phyloP scores from a whole-genome alignment of 2,329 filamentous ascomycete species.

The Davidsoniella virescens region DNA sequence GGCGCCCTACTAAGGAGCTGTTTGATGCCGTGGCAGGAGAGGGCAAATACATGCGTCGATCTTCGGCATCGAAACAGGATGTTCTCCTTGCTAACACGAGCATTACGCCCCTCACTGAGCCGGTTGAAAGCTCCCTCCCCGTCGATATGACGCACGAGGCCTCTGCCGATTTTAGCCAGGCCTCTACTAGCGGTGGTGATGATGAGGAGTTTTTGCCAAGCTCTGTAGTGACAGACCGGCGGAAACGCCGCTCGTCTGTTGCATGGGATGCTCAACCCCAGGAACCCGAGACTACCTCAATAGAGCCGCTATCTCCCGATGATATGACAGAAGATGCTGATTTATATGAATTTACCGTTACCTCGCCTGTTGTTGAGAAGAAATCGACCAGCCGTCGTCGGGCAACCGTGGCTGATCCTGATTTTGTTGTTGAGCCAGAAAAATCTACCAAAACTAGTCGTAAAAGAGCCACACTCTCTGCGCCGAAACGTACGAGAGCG shows the following conservation, averaged over 20 bases:
- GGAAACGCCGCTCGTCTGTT: constrained; percentile 25
- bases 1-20: constrained; percentile 59
- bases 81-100: not conserved
- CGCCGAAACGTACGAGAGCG: constrained; percentile 6
- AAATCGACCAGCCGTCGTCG: constrained; percentile 5
- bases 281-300: not conserved
- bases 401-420: not conserved
- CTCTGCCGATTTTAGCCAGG: not conserved
- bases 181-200: not conserved
- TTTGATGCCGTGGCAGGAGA: constrained; percentile 58
- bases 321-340: constrained; percentile 20
- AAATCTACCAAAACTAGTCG: constrained; percentile 4
- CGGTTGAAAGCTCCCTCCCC: too few species aligned
- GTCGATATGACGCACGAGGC: not conserved
- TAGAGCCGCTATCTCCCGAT: not conserved
- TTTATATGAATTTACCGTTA: constrained; percentile 38
- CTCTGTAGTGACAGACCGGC: constrained; percentile 23
- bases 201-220: constrained; percentile 17
- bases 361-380: constrained; percentile 25
- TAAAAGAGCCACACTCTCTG: constrained; percentile 11
- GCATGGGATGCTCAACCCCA: constrained; percentile 6
- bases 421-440: constrained; percentile 1
- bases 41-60: constrained; percentile 32
- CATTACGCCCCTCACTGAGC: too few species aligned
- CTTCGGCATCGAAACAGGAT: constrained; percentile 14